Evolutionary conservation across 2,329 filamentous ascomycete genomes (phyloP).

Genomic region (Phaeophleospora eucalypticola): DNA sequence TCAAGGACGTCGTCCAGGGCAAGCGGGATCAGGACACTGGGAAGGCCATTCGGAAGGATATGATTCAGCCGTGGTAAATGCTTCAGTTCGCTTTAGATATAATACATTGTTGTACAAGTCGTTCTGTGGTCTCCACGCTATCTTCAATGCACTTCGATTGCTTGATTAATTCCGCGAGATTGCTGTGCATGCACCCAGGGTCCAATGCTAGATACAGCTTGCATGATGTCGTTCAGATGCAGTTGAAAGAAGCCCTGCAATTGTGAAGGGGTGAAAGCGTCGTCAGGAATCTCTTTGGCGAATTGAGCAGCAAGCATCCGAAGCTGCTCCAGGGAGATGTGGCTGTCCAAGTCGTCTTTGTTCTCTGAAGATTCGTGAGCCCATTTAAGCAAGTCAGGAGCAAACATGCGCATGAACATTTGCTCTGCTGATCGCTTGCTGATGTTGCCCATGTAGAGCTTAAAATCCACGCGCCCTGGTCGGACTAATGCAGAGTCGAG

Average conservation of each 20-base stretch:
- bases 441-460: slow-evolving; percentile 23
- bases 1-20: slow-evolving; percentile 39
- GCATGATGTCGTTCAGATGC: slow-evolving; percentile 20
- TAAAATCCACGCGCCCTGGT: slow-evolving; percentile 61
- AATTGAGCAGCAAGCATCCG: slow-evolving; percentile 19
- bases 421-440: slow-evolving; percentile 17
- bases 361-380: not conserved
- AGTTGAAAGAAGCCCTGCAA: slow-evolving; percentile 25
- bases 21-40: slow-evolving; percentile 38
- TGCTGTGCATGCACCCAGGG: slow-evolving; percentile 19
- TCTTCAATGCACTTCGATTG: too few relatives aligned
- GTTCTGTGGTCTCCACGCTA: too few relatives aligned
- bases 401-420: slow-evolving; percentile 27
- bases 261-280: slow-evolving; percentile 23
- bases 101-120: too few relatives aligned
- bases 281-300: slow-evolving; percentile 19
- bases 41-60: slow-evolving; percentile 34
- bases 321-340: slow-evolving; percentile 21
- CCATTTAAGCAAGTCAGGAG: slow-evolving; percentile 19
- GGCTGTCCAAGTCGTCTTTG: slow-evolving; percentile 14
- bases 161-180: too few relatives aligned
- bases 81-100: too few relatives aligned
- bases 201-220: slow-evolving; percentile 16
- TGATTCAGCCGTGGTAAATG: slow-evolving; percentile 11
- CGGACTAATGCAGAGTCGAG: slow-evolving; percentile 69